A percentile compares a stretch with the other conserved stretches of the same genome.
Evolutionary conservation across 257 asterid genomes (phyloP).

Genomic region (Penstemon davidsonii): DNA sequence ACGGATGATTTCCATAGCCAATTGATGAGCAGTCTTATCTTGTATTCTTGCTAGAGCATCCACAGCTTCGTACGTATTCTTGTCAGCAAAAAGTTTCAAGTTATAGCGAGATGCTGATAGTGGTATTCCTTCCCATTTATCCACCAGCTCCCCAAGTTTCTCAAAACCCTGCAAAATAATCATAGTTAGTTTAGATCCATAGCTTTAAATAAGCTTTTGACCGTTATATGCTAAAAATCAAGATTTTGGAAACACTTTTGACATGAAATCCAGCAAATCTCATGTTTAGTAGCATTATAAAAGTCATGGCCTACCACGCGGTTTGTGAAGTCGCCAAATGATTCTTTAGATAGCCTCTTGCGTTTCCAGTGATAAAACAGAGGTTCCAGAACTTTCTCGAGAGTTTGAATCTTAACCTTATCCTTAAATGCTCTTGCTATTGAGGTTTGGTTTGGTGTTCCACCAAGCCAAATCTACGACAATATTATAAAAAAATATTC

Average conservation of each 20-base stretch:
- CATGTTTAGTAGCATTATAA: conserved; percentile 3
- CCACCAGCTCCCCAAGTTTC: conserved; percentile 71
- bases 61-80: conserved; percentile 66
- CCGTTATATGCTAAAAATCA: not conserved
- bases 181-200: not conserved
- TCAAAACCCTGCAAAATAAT: conserved; percentile 62
- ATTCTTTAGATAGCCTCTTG: conserved; percentile 67
- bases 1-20: conserved; percentile 84
- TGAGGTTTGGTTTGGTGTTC: conserved; percentile 80
- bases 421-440: conserved; percentile 73
- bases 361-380: conserved; percentile 89
- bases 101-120: conserved; percentile 52
- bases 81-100: conserved; percentile 75
- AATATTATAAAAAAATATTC: conserved; percentile 1
- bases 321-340: conserved; percentile 86
- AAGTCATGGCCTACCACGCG: conserved; percentile 59
- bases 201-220: not conserved
- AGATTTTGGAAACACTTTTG: not conserved
- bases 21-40: conserved; percentile 74
- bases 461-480: conserved; percentile 90
- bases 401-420: conserved; percentile 86
- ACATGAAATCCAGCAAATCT: not conserved
- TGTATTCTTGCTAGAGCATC: conserved; percentile 56
- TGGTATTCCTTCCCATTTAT: conserved; percentile 83
- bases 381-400: conserved; percentile 92